Base-by-base conservation (phyloP, 495 filamentous ascomycete genomes). In the Lasiosphaeria ovina region DNA sequence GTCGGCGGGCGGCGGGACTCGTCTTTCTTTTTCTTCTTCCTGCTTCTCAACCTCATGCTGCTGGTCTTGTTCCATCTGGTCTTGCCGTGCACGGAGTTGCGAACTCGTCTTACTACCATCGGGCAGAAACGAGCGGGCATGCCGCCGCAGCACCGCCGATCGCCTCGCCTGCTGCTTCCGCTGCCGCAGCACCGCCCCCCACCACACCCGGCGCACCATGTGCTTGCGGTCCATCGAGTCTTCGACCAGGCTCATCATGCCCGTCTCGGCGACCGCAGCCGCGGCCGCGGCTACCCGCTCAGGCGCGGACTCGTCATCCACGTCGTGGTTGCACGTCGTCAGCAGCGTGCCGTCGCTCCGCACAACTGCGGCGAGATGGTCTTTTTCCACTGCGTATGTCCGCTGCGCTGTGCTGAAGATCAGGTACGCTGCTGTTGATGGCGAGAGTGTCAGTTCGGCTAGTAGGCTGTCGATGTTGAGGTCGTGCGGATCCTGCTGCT, bases 351-450 rank as follows among this genome's bases (percentile, higher is more conserved):
- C 17, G 8, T 50, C 50, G 32, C 38, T 40, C 4, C 44, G 33
- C 32, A 59, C 35, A 0, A 12, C 3, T 3, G 11, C 8, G 16
- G 72, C 74, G 5, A 59, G 42, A 58, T 79, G 69, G 63, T 88
- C 86, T 66, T 87, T 88, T 59, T 88, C 86, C 51, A 89, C 69
- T 0, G 81, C 71, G 24, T 75, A 63, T 9, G 77, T 77, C 11
- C 58, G 58, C 0, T 57, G 35, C 1, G 83, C 84, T 51, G 83
- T 77, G 59, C 79, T 77, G 58, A 87, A 76, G 55, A 81, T 80
- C 0, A 88, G 65, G 67, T 88, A 89, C 35, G 81, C 83, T 2
- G 83, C 81, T 52, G 85, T 82, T 3, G 80, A 79, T 0, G 70
- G 71, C 4, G 72, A 66, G 0, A 35, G 9, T 7, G 77, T 70